phyloP scores from a whole-genome alignment of 768 basidiomycete genomes.

The Phaeolepiota aurea region DNA sequence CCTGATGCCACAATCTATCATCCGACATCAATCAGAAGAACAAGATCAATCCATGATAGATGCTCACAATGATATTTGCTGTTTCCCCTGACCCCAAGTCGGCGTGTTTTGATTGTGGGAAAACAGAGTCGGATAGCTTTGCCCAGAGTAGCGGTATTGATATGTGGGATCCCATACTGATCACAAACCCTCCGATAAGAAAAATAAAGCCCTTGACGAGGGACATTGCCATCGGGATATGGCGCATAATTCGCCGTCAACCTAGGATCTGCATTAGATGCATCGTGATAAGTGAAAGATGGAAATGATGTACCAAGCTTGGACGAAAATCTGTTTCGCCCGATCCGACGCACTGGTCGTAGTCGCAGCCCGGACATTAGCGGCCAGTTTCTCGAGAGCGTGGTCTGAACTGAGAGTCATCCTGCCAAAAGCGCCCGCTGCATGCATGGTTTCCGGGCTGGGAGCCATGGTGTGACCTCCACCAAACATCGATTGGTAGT shows the following conservation, averaged over 20 bases:
- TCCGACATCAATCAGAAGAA: slow-evolving; percentile 21
- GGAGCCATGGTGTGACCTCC: slow-evolving; percentile 37
- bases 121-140: slow-evolving; percentile 92
- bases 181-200: slow-evolving; percentile 89
- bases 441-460: slow-evolving; percentile 47
- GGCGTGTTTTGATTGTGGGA: slow-evolving; percentile 90
- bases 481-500: slow-evolving; percentile 64
- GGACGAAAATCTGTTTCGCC: slow-evolving; percentile 89
- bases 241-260: slow-evolving; percentile 84
- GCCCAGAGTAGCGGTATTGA: slow-evolving; percentile 92
- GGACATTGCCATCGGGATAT: slow-evolving; percentile 88
- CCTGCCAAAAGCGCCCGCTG: slow-evolving; percentile 68
- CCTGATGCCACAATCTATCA: slow-evolving; percentile 82
- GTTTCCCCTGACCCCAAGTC: slow-evolving; percentile 88
- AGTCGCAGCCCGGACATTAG: slow-evolving; percentile 80
- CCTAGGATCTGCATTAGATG: slow-evolving; percentile 33
- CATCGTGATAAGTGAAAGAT: slow-evolving; percentile 6
- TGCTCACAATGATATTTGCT: slow-evolving; percentile 88
- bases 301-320: slow-evolving; percentile 67
- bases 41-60: slow-evolving; percentile 19
- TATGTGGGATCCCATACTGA: slow-evolving; percentile 88
- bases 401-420: slow-evolving; percentile 75
- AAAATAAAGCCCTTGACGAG: slow-evolving; percentile 89
- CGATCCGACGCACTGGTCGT: slow-evolving; percentile 88
- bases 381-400: slow-evolving; percentile 77